Base-by-base conservation (phyloP, 2,329 filamentous ascomycete genomes). In the Fusarium robinianum region DNA sequence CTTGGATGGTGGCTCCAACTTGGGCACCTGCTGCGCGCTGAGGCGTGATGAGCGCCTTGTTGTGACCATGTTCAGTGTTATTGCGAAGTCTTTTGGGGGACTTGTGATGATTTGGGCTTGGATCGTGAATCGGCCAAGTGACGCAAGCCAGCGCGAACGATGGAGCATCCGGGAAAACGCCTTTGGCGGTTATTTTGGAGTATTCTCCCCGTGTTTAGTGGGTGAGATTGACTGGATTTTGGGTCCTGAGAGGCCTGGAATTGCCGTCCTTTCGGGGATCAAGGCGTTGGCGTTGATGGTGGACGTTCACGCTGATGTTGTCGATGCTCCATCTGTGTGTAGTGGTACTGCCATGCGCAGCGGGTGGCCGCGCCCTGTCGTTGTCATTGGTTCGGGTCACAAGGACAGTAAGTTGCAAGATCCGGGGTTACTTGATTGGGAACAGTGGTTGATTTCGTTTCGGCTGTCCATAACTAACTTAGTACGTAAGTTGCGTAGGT, bases 1-100 rank as follows among this genome's bases (percentile, higher is more conserved):
- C 1, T 62, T 55, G 11, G 59, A 43, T 15, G 53, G 41, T 11
- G 51, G 21, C 29, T 58, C 51, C 5, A n/a, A 17, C 23, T 50
- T 49, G 7, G 40, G 25, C 11, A 62, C 37, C 16, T 38, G 7
- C 14, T 44, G 44, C n/a, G 55, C 63, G 48, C 64, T 69, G 17
- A 78, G 64, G 25, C 75, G 72, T 8, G 72, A 67, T 3, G 70
- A 73, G 15, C 68, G 64, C 25, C 70, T 65, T 33, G 65, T 67
- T 11, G 56, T 58, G 21, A 69, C 67, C 57, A 68, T 66, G 16
- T 35, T 53, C 26, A 38, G 27, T 23, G 45, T 29, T 23, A 44
- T 24, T 24, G 14, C 47, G 50, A 46, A 31, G 57, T 11, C 26
- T 40, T 29, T 32, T 17, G 21, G 55, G 7, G 4, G 19, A 19